Percentiles rank a stretch among this genome's conserved stretches.
These are phyloP conservation scores for Penicillium alfredii DNA, from an alignment of 495 filamentous ascomycete species.

Conservation along the genomic window DNA sequence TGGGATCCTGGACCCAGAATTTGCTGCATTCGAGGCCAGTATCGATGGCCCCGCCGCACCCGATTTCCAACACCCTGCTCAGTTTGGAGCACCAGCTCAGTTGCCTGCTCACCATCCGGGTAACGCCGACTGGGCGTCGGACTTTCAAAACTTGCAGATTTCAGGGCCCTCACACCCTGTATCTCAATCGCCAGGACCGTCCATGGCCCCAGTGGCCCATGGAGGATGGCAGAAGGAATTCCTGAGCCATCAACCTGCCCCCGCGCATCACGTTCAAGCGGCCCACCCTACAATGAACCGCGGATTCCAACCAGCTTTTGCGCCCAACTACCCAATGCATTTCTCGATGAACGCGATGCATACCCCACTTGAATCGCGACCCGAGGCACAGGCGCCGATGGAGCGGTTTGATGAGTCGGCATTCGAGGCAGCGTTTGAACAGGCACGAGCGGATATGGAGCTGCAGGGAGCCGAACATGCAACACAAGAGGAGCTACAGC, in stretches of 20 bases:
- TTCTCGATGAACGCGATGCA: conserved; percentile 20
- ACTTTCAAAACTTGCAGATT: conserved; percentile 46
- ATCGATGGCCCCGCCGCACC: conserved; percentile 26
- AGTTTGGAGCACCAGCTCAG: conserved; percentile 17
- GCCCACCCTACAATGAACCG: conserved; percentile 18
- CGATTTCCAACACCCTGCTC: conserved; percentile 26
- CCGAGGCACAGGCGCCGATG: conserved; percentile 12
- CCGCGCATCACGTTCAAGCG: conserved; percentile 17
- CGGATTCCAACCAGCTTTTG: conserved; percentile 32
- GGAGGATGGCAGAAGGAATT: conserved; percentile 54
- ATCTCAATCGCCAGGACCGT: conserved; percentile 28
- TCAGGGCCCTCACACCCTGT: conserved; percentile 30
- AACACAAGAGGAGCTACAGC: conserved; percentile 2
- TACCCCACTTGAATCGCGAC: conserved; percentile 19
- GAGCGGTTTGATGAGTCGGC: conserved; percentile 54
- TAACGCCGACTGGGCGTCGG: conserved; percentile 39
- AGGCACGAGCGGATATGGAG: conserved; percentile 37
- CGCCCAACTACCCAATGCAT: conserved; percentile 22
- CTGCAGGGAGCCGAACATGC: conserved; percentile 18
- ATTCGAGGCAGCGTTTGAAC: conserved; percentile 58
- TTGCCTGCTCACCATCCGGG: conserved; percentile 13
- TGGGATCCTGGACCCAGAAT: conserved; percentile 59
- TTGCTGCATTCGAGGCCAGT: conserved; percentile 63
- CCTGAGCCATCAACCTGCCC: conserved; percentile 38
- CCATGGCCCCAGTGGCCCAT: conserved; percentile 25